Conservation (phyloP, 441 rosid species). For the Populus hybrid region DNA sequence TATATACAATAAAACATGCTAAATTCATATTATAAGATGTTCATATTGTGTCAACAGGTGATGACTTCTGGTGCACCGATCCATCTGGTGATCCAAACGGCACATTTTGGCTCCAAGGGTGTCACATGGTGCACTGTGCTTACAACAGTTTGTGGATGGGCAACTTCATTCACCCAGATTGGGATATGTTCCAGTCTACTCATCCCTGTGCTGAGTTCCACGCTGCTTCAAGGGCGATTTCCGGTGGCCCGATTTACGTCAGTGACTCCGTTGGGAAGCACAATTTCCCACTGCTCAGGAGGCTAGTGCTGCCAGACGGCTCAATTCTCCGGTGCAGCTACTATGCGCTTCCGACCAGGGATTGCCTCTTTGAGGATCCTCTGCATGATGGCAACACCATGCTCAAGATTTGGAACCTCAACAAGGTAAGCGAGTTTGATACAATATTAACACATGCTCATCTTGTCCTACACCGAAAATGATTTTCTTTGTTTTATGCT, state of each 20-base stretch:
- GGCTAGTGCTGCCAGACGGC: slow-evolving; percentile 51
- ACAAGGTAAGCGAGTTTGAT: slow-evolving; percentile 32
- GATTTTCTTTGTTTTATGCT: neutral
- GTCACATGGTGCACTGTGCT: too few species aligned
- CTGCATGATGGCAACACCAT: slow-evolving; percentile 67
- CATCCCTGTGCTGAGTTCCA: too few species aligned
- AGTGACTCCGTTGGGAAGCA: too few species aligned
- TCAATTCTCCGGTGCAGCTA: slow-evolving; percentile 50
- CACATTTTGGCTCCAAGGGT: too few species aligned
- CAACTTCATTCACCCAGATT: too few species aligned
- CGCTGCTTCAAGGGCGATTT: too few species aligned
- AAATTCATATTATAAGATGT: neutral
- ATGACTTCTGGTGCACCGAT: too few species aligned
- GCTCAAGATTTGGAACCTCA: slow-evolving; percentile 77
- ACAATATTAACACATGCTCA: neutral
- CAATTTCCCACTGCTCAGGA: slow-evolving; percentile 27
- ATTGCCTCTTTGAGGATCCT: slow-evolving; percentile 58
- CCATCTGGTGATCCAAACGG: too few species aligned
- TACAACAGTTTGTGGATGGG: too few species aligned
- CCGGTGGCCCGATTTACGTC: too few species aligned
- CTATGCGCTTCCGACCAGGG: slow-evolving; percentile 64
- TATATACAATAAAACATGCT: neutral
- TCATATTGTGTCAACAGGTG: neutral
- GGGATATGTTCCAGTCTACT: too few species aligned
- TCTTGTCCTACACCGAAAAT: neutral